These are phyloP conservation scores for Candida multigemmis DNA, from an alignment of 805 yeast species.

Conservation along the genomic window DNA sequence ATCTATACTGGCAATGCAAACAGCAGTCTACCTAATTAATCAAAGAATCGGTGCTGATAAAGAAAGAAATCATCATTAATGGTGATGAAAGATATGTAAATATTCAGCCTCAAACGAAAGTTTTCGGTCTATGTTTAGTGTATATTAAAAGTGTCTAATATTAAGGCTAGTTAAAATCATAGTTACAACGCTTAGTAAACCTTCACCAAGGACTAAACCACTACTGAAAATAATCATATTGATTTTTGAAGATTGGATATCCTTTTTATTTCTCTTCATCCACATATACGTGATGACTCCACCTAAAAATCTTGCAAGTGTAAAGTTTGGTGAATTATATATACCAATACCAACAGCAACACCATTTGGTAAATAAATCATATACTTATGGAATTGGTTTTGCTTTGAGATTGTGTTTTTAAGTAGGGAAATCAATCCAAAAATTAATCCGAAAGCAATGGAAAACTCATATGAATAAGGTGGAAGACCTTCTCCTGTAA, in stretches of 20 bases:
- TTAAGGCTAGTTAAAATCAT: slow-evolving; percentile 68
- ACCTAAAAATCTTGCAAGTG: slow-evolving; percentile 87
- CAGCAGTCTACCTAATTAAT: slow-evolving; percentile 64
- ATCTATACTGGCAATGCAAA: slow-evolving; percentile 55
- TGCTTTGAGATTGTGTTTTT: slow-evolving; percentile 46
- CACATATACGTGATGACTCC: slow-evolving; percentile 62
- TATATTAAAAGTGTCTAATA: slow-evolving; percentile 17
- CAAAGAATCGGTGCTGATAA: slow-evolving; percentile 63
- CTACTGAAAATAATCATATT: slow-evolving; percentile 80
- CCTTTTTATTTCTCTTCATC: slow-evolving; percentile 28
- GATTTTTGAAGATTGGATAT: slow-evolving; percentile 39
- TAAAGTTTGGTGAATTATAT: slow-evolving; percentile 88
- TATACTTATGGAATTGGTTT: slow-evolving; percentile 25
- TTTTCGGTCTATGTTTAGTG: too few species aligned
- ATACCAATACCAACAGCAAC: slow-evolving; percentile 97
- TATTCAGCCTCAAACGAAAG: too few species aligned
- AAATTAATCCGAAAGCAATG: slow-evolving; percentile 51
- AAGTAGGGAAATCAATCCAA: slow-evolving; percentile 60
- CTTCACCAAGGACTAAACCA: slow-evolving; percentile 92
- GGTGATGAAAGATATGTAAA: too few species aligned
- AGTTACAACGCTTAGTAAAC: slow-evolving; percentile 73
- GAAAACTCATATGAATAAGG: slow-evolving; percentile 60
- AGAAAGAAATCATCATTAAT: slow-evolving; percentile 35
- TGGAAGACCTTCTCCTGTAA: slow-evolving; percentile 87
- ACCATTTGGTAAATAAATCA: slow-evolving; percentile 76